Percentiles rank a stretch among this genome's conserved stretches.
phyloP scores from a whole-genome alignment of 805 yeast species.

The Kuraishia hungarica region DNA sequence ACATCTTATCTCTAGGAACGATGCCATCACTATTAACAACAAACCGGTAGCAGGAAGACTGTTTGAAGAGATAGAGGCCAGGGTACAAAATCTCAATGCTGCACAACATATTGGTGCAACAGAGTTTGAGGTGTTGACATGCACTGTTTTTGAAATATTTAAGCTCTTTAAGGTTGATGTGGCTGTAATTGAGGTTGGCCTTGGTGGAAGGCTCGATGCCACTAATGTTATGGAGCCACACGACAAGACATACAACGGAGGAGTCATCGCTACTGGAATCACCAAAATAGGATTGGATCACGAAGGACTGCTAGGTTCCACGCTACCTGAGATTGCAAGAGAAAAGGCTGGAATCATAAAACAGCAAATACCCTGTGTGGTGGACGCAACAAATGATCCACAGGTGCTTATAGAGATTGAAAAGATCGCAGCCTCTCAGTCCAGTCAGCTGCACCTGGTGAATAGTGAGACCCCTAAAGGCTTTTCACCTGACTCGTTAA shows the following conservation, averaged over 20 bases:
- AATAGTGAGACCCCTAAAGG: neutral
- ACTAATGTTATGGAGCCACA: slow-evolving; percentile 50
- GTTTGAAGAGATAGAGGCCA: slow-evolving; percentile 35
- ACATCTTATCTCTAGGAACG: slow-evolving; percentile 65
- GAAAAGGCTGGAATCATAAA: slow-evolving; percentile 89
- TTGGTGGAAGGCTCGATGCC: slow-evolving; percentile 87
- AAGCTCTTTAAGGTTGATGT: slow-evolving; percentile 47
- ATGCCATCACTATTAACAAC: slow-evolving; percentile 64
- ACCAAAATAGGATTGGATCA: slow-evolving; percentile 87
- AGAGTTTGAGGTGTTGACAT: slow-evolving; percentile 82
- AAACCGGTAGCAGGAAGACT: slow-evolving; percentile 36
- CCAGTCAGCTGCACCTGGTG: slow-evolving; percentile 18
- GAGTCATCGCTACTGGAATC: slow-evolving; percentile 60
- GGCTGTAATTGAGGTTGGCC: slow-evolving; percentile 89
- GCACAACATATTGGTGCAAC: slow-evolving; percentile 53
- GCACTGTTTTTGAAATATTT: slow-evolving; percentile 77
- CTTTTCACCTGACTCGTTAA: slow-evolving; percentile 10
- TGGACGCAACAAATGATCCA: slow-evolving; percentile 58
- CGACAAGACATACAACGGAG: slow-evolving; percentile 10
- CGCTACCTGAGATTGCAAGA: slow-evolving; percentile 54
- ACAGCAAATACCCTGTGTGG: slow-evolving; percentile 47
- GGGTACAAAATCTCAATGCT: slow-evolving; percentile 33
- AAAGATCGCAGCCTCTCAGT: slow-evolving; percentile 23
- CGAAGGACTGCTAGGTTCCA: slow-evolving; percentile 63
- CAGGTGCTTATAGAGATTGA: slow-evolving; percentile 41